Evolutionary conservation across 768 basidiomycete genomes (phyloP).

Genomic region (Lactarius indigo): DNA sequence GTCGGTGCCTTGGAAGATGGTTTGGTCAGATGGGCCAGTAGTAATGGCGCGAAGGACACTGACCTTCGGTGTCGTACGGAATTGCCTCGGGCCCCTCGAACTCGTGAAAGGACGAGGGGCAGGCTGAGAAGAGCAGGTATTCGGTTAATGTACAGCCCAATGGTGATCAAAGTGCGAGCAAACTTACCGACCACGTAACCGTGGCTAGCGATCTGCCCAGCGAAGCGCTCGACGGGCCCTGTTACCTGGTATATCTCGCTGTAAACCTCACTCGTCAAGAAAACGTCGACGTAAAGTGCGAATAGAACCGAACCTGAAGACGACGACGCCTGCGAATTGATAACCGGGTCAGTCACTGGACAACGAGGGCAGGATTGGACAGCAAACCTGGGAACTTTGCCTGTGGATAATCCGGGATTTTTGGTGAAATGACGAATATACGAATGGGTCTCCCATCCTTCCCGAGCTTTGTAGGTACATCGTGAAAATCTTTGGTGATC

Average conservation of each 20-base stretch:
- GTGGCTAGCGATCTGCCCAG: constrained; percentile 82
- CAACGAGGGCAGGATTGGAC: background rate
- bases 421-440: constrained; percentile 80
- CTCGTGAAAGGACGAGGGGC: constrained; percentile 87
- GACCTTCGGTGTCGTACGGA: constrained; percentile 84
- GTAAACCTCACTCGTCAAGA: constrained; percentile 1
- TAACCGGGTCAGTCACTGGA: background rate
- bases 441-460: constrained; percentile 61
- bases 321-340: constrained; percentile 60
- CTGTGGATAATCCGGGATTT: constrained; percentile 75
- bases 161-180: background rate
- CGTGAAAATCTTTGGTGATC: constrained; percentile 73
- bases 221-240: constrained; percentile 94
- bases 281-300: background rate
- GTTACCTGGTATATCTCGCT: constrained; percentile 97
- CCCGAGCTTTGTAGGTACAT: constrained; percentile 68
- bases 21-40: background rate
- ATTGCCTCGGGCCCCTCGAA: constrained; percentile 87
- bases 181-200: constrained; percentile 76
- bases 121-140: constrained; percentile 43
- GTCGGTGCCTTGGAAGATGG: constrained; percentile 58
- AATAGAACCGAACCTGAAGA: constrained; percentile 56
- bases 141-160: background rate
- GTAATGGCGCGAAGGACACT: background rate
- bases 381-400: constrained; percentile 81